Conservation (phyloP, 2,329 filamentous ascomycete genomes). For the Graphiopsis chlorocephala region DNA sequence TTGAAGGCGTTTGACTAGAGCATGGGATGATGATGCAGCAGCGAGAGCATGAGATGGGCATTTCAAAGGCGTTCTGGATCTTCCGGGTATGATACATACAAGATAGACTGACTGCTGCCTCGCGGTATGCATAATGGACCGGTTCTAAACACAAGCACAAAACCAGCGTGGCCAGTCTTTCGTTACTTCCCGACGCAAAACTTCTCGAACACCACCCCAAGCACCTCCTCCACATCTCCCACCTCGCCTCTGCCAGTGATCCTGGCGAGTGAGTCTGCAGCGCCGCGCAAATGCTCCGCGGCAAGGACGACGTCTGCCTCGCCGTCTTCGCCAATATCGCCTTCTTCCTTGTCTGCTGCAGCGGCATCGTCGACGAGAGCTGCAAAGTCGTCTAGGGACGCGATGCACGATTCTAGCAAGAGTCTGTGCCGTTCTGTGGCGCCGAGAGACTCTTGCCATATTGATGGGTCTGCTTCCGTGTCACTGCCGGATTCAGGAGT, state of each 20-base stretch:
- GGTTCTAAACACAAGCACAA: not conserved
- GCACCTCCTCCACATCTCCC: conserved; percentile 89
- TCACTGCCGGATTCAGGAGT: conserved; percentile 31
- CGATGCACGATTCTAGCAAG: conserved; percentile 70
- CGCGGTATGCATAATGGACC: conserved; percentile 4
- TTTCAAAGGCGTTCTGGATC: conserved; percentile 15
- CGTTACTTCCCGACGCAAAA: conserved; percentile 45
- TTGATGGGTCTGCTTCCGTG: conserved; percentile 54
- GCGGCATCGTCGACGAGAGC: conserved; percentile 29
- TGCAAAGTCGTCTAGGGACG: conserved; percentile 68
- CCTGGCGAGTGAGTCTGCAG: conserved; percentile 73
- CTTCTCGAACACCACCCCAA: conserved; percentile 98
- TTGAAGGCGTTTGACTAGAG: not conserved
- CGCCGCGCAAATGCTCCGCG: conserved; percentile 81
- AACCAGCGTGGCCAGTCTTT: too few species aligned
- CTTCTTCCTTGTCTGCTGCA: conserved; percentile 14
- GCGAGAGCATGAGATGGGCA: not conserved
- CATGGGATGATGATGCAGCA: not conserved
- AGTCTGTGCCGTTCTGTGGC: conserved; percentile 87
- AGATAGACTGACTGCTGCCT: conserved; percentile 13
- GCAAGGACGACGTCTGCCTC: conserved; percentile 84
- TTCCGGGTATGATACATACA: not conserved
- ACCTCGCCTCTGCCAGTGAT: conserved; percentile 84
- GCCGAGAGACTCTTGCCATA: conserved; percentile 80
- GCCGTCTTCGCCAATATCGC: conserved; percentile 21